Base-by-base conservation (phyloP, 2,329 filamentous ascomycete genomes). In the Colletotrichum paranaense region DNA sequence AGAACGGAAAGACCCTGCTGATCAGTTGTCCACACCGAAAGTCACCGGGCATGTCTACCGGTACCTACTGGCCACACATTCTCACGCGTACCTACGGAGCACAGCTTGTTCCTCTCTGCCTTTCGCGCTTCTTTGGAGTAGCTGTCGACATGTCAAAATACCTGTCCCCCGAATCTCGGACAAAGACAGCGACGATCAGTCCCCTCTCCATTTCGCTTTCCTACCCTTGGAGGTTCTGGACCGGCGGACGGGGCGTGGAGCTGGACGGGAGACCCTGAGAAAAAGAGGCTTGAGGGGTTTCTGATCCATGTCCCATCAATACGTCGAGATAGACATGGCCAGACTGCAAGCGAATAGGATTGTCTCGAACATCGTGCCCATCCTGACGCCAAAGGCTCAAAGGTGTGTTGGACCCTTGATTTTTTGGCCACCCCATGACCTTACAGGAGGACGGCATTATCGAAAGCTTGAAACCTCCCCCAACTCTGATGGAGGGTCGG, bases 1-100 rank as follows among this genome's bases (percentile, higher is more conserved):
- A 64, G 65, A 75, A 75, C 58, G 73, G 73, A 64, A 75, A 74
- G 74, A 76, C 74, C 74, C 74, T 76, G 74, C 63, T 62, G 73
- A 76, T 76, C 74, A 16, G 57, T 22, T 70, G 62, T 66, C 67
- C 67, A 64, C 62, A 60, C 62, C 67, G 67, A 72, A 49, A 74
- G 68, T 74, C 68, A 74, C 68, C 53, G 49, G 55, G 5, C 38
- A 59, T 74, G 72, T 72, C 72, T 72, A 35, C 32, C 32, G 32
- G 32, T 35, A 35, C 32, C 72, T 49, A 72, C 32, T 68, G 68
- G 68, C 72, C 72, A 67, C 72, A 64, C 19, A 1, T 49, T 35
- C 32, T 35, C 38, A 42, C 5, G 16, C 38, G 16, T 42, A 19
- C 35, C 35, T 42, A 16, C 6, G 6, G 5, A 16, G 38, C 16